A percentile compares a stretch with the other conserved stretches of the same genome.
Conservation (phyloP, 441 rosid species). For the Manihot esculenta region DNA sequence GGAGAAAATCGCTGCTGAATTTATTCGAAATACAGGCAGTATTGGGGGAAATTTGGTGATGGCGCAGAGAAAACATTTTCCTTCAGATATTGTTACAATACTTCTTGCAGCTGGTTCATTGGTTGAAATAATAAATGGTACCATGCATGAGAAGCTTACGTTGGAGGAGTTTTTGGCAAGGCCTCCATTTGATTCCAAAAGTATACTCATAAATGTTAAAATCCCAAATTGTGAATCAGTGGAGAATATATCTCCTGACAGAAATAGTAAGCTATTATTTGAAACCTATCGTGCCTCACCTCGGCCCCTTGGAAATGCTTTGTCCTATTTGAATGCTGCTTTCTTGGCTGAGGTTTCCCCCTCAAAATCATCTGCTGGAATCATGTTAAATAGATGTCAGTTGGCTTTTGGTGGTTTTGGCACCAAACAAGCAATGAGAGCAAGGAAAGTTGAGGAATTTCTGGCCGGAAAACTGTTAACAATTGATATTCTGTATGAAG, state of each 20-base stretch:
- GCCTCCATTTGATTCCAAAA: slow-evolving; percentile 51
- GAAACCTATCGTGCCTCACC: slow-evolving; percentile 84
- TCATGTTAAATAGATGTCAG: slow-evolving; percentile 43
- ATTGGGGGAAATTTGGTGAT: slow-evolving; percentile 81
- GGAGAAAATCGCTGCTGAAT: slow-evolving; percentile 72
- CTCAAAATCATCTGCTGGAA: slow-evolving; percentile 33
- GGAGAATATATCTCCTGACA: slow-evolving; percentile 30
- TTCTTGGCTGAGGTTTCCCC: slow-evolving; percentile 64
- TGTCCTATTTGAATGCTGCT: slow-evolving; percentile 81
- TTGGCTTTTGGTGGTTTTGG: slow-evolving; percentile 87
- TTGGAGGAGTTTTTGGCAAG: slow-evolving; percentile 63
- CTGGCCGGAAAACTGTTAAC: slow-evolving; percentile 54
- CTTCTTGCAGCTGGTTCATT: slow-evolving; percentile 60
- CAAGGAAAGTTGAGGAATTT: slow-evolving; percentile 55
- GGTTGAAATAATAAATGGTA: slow-evolving; percentile 40
- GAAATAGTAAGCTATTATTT: slow-evolving; percentile 38
- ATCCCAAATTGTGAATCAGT: slow-evolving; percentile 45
- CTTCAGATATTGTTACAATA: slow-evolving; percentile 79
- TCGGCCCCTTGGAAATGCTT: slow-evolving; percentile 75
- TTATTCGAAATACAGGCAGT: slow-evolving; percentile 64
- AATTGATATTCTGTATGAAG: slow-evolving; percentile 52
- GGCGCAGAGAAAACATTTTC: slow-evolving; percentile 75
- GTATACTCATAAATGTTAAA: slow-evolving; percentile 52
- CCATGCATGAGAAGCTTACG: slow-evolving; percentile 36
- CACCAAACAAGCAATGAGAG: slow-evolving; percentile 67